Base-by-base conservation (phyloP, 176 grass and related monocot genomes). In the Zea luxurians region DNA sequence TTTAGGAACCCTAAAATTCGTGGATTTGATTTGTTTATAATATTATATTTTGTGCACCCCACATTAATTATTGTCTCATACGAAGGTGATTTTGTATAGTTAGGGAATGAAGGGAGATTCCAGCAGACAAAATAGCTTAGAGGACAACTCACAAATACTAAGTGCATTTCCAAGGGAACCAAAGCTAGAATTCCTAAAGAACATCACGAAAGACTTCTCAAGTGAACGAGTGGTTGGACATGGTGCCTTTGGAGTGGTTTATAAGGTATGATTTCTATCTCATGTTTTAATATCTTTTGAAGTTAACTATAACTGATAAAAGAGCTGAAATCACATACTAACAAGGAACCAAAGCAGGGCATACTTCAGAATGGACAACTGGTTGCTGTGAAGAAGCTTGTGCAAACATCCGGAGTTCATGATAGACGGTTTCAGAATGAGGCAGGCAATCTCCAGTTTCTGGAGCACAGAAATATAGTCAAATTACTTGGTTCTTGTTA, bases 381-480 rank as follows among this genome's bases (percentile, higher is more conserved):
- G 71, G 11, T 83, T 67, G 80, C 71, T 10, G 80, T 83, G 49
- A 83, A 83, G 48, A 83, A 75, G 61, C 71, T 83, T 58, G 38
- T 37, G 40, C 15, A 1, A 66, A 75, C 9, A 58, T 46, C 61
- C 0, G 70, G 60, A 5, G 6, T 75, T 83, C 80, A 83, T 37
- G n/a, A 52, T 57, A 83, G 48, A 75, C 18, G 48, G 6, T 83
- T 83, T 58, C 61, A n/a, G 48, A 83, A 83, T 52, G 71, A 83
- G 61, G 47, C 34, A 10, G 4, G 9, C 2, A 66, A 73, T 58
- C 49, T 83, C 37, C 4, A 46, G 21, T 44, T 0, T 48, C 50
- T 75, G 13, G 20, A 67, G 6, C 80, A 83, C 21, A 41, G 44
- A 50, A 83, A 83, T 83, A 37, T 83, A 67, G 80, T 83, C 13